These are phyloP conservation scores for Psilocybe sp. DNA, from an alignment of 768 basidiomycete species.

Conservation along the genomic window DNA sequence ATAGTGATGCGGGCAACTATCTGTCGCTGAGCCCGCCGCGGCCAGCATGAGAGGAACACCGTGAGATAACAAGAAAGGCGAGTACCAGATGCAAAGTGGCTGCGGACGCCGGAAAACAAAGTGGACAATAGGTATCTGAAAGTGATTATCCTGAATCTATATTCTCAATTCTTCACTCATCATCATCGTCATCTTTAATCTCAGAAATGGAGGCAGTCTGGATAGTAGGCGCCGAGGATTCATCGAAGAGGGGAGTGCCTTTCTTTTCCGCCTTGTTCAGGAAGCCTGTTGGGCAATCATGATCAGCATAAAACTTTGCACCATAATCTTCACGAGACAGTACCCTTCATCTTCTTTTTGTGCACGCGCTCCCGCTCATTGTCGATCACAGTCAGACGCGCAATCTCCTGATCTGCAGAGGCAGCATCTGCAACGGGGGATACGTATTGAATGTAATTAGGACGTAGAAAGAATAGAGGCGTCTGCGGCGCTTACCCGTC, in stretches of 20 bases:
- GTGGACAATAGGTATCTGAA: no score
- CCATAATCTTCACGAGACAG: neutral
- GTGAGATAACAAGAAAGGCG: constrained; percentile 7
- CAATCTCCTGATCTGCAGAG: constrained; percentile 62
- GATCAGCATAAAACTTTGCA: neutral
- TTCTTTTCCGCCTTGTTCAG: constrained; percentile 41
- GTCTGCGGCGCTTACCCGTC: constrained; percentile 37
- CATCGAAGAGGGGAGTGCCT: constrained; percentile 19
- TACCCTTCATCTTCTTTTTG: constrained; percentile 76
- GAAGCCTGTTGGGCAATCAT: constrained; percentile 38
- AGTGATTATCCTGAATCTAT: no score
- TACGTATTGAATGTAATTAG: neutral
- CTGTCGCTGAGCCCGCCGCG: no score
- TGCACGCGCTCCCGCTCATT: constrained; percentile 63
- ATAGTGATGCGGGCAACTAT: neutral
- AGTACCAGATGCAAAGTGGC: neutral
- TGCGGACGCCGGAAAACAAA: neutral
- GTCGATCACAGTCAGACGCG: constrained; percentile 57
- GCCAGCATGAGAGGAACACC: constrained; percentile 4
- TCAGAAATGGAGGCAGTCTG: constrained; percentile 23
- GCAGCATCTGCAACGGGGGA: constrained; percentile 48
- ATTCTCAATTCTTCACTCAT: neutral
- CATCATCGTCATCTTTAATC: constrained; percentile 9
- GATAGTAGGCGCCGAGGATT: constrained; percentile 12
- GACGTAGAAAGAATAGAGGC: neutral